Conservation (phyloP, 768 basidiomycete species). For the Kwoniella sp. region DNA sequence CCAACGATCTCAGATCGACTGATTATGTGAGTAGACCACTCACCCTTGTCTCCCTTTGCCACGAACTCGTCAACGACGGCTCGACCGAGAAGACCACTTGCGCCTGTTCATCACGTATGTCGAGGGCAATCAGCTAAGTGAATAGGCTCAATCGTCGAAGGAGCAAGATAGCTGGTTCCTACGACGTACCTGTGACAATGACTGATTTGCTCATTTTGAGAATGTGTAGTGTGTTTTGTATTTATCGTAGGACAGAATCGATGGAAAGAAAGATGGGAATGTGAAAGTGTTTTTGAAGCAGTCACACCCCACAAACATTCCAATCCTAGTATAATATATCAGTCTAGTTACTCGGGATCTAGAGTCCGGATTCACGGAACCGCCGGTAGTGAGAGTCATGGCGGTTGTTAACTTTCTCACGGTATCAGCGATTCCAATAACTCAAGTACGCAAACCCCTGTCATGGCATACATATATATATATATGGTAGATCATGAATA, state of each 20-base stretch:
- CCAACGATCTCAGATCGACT: no score
- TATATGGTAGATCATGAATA: no score
- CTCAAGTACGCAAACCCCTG: not conserved
- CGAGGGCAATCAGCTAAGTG: no score
- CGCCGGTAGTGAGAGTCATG: not conserved
- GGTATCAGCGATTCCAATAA: no score
- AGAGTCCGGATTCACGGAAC: not conserved
- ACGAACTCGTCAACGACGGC: constrained; percentile 73
- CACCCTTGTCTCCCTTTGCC: constrained; percentile 46
- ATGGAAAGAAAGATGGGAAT: not conserved
- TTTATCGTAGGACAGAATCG: not conserved
- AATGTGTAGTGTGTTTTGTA: no score
- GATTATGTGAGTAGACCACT: constrained; percentile 14
- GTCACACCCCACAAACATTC: not conserved
- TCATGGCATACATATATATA: not conserved
- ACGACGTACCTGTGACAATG: constrained; percentile 21
- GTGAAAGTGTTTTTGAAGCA: not conserved
- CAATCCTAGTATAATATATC: not conserved
- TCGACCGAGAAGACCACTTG: constrained; percentile 85
- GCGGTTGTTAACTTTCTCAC: no score
- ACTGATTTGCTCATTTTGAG: constrained; percentile 18
- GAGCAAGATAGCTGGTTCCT: no score
- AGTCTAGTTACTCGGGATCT: not conserved
- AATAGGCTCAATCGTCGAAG: no score
- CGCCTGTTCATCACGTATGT: constrained; percentile 67